Conservation (phyloP, 1,284 basidiomycete species). For the Trametes versicolor region DNA sequence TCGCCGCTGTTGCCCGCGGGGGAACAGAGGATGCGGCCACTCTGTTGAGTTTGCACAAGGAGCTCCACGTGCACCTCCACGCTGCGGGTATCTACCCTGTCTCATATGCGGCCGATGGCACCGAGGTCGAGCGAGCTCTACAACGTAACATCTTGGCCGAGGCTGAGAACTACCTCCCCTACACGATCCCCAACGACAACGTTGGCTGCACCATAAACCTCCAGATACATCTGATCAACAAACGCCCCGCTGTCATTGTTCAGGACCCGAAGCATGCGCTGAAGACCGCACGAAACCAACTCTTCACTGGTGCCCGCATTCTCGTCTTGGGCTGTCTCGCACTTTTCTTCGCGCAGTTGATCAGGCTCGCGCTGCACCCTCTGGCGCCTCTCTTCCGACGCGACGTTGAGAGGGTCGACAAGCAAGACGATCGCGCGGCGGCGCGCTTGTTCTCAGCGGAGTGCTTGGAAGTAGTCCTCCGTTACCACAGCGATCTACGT, state of each 20-base stretch:
- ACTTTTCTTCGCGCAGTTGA: constrained; percentile 9
- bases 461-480: constrained; percentile 22
- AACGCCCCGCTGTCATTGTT: constrained; percentile 35
- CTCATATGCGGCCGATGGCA: constrained; percentile 35
- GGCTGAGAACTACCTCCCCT: constrained; percentile 1
- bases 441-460: constrained; percentile 40
- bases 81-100: constrained; percentile 16
- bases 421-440: constrained; percentile 54
- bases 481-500: constrained; percentile 24
- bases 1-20: constrained; percentile 34
- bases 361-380: constrained; percentile 8
- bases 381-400: constrained; percentile 44
- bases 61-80: constrained; percentile 6
- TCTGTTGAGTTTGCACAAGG: constrained; percentile 12
- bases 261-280: constrained; percentile 47
- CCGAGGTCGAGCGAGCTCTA: constrained; percentile 37
- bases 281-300: constrained; percentile 46
- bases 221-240: constrained; percentile 22
- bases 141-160: constrained; percentile 24
- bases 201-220: no score
- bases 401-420: constrained; percentile 49
- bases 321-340: constrained; percentile 39
- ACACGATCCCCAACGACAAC: constrained; percentile 21
- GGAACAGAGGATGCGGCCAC: constrained; percentile 31
- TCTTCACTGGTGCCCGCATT: constrained; percentile 39